Base-by-base conservation (phyloP, 2,329 filamentous ascomycete species). In the Helotiales sp. region DNA sequence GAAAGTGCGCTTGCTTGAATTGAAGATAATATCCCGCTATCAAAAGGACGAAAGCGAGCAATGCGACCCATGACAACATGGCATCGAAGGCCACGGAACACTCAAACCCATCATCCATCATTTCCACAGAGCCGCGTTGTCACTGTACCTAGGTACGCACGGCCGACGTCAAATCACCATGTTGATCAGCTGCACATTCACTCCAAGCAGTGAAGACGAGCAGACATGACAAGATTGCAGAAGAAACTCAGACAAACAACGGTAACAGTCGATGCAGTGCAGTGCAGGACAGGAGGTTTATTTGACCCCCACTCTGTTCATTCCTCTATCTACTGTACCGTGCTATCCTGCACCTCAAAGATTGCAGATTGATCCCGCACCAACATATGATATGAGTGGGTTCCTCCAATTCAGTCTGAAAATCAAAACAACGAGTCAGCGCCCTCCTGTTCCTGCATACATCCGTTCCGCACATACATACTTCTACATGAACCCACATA, bases 381-480 rank as follows among this genome's bases (percentile, higher is more conserved):
- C 40, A 45, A 45, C 40, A 45, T 20, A 45, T 43, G 40, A n/a
- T n/a, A n/a, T n/a, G n/a, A n/a, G n/a, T n/a, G n/a, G n/a, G n/a
- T n/a, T n/a, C n/a, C n/a, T 54, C 28, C 28, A 8, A 13, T 22
- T 54, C 50, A 54, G 50, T 17, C 50, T 54, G 50, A 54, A 32
- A 32, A 22, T 22, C 26, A 15, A 5, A 45, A 17, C 5, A 54
- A 22, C 50, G 50, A 32, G 50, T 54, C 50, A 54, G 17, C 32
- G 50, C 50, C 26, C 26, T n/a, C 50, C 50, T 32, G 50, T 54
- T 54, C 50, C 50, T 54, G 50, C 50, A 54, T 54, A 32, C 50
- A 54, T 20, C 26, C 50, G 50, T 30, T 13, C 30, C 50, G 24
- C 24, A 32, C 49, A 30, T 52, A 52, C 26, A 52, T 52, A 52